Evolutionary conservation across 1,284 basidiomycete species (phyloP).

Genomic region (Rhodofomes roseus): DNA sequence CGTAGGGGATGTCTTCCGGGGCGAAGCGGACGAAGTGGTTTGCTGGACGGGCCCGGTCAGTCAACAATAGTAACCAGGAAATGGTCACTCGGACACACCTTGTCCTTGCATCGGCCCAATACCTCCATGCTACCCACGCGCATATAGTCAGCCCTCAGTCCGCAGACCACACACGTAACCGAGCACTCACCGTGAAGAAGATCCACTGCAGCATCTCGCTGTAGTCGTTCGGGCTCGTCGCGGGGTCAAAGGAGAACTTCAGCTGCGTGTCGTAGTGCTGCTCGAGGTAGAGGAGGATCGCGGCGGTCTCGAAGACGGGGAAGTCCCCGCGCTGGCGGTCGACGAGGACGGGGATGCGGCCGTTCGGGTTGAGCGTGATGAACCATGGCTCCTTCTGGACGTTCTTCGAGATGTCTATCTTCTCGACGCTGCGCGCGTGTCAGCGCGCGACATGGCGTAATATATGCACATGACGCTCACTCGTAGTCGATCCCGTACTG

Average conservation of each 20-base stretch:
- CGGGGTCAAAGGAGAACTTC: constrained; percentile 44
- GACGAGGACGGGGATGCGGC: constrained; percentile 48
- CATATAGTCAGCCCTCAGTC: background rate
- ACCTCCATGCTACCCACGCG: constrained; percentile 48
- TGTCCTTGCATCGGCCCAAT: constrained; percentile 75
- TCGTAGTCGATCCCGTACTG: constrained; percentile 24
- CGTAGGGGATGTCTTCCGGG: constrained; percentile 62
- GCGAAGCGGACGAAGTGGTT: constrained; percentile 52
- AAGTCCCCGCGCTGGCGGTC: constrained; percentile 35
- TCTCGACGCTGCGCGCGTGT: constrained; percentile 25
- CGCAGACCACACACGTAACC: background rate
- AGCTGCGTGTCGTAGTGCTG: constrained; percentile 43
- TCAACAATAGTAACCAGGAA: background rate
- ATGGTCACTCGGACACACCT: constrained; percentile 15
- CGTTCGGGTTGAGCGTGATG: constrained; percentile 55
- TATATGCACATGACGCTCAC: constrained; percentile 10
- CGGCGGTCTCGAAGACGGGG: constrained; percentile 50
- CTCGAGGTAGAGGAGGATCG: constrained; percentile 50
- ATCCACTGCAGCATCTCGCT: constrained; percentile 75
- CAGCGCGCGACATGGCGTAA: background rate
- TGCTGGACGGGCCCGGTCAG: constrained; percentile 24
- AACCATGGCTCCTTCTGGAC: constrained; percentile 51
- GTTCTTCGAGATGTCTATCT: constrained; percentile 34
- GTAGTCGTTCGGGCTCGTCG: constrained; percentile 31
- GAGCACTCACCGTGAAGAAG: constrained; percentile 55